These are phyloP conservation scores for Macadamia tetraphylla DNA, from an alignment of 164 flowering plant genomes.

Conservation along the genomic window DNA sequence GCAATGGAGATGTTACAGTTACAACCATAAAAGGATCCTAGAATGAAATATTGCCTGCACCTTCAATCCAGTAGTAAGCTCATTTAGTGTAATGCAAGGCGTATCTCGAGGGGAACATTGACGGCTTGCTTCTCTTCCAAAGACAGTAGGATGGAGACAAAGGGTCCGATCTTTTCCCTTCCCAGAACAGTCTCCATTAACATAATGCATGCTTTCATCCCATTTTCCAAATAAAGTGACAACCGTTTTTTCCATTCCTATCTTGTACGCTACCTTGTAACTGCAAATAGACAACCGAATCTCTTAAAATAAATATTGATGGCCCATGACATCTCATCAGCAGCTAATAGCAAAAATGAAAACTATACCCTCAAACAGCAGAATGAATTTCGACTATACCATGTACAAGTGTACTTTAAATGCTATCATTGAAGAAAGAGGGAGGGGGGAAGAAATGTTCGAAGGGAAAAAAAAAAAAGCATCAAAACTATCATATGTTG, in stretches of 20 bases:
- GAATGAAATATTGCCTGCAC: slow-evolving; percentile 15
- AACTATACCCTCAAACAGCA: no score
- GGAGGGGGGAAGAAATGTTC: no score
- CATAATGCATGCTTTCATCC: slow-evolving; percentile 94
- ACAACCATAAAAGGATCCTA: background rate
- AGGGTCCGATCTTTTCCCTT: slow-evolving; percentile 49
- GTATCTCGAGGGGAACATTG: slow-evolving; percentile 51
- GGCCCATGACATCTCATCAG: background rate
- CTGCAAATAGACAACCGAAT: slow-evolving; percentile 30
- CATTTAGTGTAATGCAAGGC: slow-evolving; percentile 70
- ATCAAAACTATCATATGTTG: no score
- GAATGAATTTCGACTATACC: no score
- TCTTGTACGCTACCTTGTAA: slow-evolving; percentile 93
- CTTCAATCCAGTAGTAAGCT: slow-evolving; percentile 70
- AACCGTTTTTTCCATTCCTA: slow-evolving; percentile 62
- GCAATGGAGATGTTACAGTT: background rate
- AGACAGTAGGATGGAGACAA: slow-evolving; percentile 45
- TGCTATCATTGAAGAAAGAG: no score
- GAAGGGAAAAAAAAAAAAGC: no score
- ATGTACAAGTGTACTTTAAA: no score
- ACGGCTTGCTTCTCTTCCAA: slow-evolving; percentile 65
- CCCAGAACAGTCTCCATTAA: slow-evolving; percentile 63
- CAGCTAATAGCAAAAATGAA: no score
- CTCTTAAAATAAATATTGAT: background rate
- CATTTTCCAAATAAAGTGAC: slow-evolving; percentile 95